Percentiles rank a stretch among this genome's conserved stretches.
phyloP scores from a whole-genome alignment of 305 asterid genomes.

The Plantago coronopus region DNA sequence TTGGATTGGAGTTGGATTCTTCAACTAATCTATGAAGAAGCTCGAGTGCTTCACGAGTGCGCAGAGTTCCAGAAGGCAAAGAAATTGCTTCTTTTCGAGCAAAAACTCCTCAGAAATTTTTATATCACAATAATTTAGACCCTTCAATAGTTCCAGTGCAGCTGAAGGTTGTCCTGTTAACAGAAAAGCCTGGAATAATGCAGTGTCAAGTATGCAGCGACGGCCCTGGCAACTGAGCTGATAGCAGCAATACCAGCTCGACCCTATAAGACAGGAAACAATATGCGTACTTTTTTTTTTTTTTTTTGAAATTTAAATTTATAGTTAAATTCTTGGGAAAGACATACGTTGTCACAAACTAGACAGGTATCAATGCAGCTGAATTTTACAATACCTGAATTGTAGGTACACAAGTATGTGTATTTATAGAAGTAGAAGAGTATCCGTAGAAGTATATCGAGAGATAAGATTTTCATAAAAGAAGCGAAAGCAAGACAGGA shows the following conservation, averaged over 20 bases:
- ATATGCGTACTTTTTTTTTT: too few relatives aligned
- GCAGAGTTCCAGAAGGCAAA: constrained; percentile 78
- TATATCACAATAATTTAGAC: constrained; percentile 75
- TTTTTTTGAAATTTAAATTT: too few relatives aligned
- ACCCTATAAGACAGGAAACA: constrained; percentile 43
- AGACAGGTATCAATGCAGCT: too few relatives aligned
- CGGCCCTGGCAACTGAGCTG: constrained; percentile 91
- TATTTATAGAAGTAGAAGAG: too few relatives aligned
- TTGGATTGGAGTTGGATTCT: constrained; percentile 77
- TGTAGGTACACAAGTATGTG: too few relatives aligned
- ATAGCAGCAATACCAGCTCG: constrained; percentile 51
- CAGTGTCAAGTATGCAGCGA: constrained; percentile 95
- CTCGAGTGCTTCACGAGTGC: constrained; percentile 88
- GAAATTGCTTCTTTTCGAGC: constrained; percentile 65
- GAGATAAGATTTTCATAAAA: too few relatives aligned
- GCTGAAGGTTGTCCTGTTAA: constrained; percentile 89
- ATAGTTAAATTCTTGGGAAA: too few relatives aligned
- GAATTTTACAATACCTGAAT: too few relatives aligned
- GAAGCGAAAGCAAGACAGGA: too few relatives aligned
- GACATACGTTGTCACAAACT: too few relatives aligned
- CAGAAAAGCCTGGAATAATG: constrained; percentile 78
- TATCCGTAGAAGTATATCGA: too few relatives aligned
- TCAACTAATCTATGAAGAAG: constrained; percentile 87
- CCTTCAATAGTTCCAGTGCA: constrained; percentile 79
- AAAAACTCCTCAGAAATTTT: constrained; percentile 85